Evolutionary conservation across 2,329 filamentous ascomycete species (phyloP).

Genomic region (Aspergillus fumigatiaffinis): DNA sequence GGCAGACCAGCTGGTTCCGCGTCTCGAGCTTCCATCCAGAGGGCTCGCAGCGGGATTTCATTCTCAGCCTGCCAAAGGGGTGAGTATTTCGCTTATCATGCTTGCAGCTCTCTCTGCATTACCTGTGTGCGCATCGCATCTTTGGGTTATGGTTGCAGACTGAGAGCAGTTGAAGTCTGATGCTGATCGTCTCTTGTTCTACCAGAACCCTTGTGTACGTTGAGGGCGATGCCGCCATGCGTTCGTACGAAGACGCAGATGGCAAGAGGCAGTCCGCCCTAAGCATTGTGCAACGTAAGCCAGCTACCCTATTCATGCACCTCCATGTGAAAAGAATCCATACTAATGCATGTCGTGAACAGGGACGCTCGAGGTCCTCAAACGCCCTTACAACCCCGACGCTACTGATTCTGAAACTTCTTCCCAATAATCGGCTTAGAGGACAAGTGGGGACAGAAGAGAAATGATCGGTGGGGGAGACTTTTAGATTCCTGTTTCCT

Average conservation of each 20-base stretch:
- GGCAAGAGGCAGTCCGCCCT: slow-evolving; percentile 61
- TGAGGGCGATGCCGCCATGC: slow-evolving; percentile 75
- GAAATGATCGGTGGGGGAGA: background rate
- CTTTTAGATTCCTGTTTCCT: background rate
- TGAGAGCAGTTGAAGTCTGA: background rate
- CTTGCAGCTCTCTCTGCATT: background rate
- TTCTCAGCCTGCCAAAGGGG: slow-evolving; percentile 78
- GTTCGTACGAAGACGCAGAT: slow-evolving; percentile 63
- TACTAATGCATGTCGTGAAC: background rate
- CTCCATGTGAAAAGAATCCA: background rate
- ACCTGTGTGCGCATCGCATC: background rate
- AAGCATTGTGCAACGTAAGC: slow-evolving; percentile 76
- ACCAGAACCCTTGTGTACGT: slow-evolving; percentile 72
- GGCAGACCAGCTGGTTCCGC: slow-evolving; percentile 80
- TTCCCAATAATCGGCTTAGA: slow-evolving; percentile 8
- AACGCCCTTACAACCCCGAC: slow-evolving; percentile 20
- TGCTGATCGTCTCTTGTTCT: slow-evolving; percentile 10
- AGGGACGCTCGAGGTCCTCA: slow-evolving; percentile 35
- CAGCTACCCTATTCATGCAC: background rate
- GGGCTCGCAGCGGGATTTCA: slow-evolving; percentile 64
- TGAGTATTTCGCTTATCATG: slow-evolving; percentile 46
- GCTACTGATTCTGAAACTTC: slow-evolving; percentile 5
- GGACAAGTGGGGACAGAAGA: background rate
- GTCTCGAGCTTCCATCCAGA: slow-evolving; percentile 68
- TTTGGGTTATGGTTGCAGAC: background rate